A percentile compares a stretch with the other conserved stretches of the same genome.
These are phyloP conservation scores for Gaertneriomyces semiglobifer DNA, from an alignment of 192 early-diverging fungal genomes.

Conservation along the genomic window DNA sequence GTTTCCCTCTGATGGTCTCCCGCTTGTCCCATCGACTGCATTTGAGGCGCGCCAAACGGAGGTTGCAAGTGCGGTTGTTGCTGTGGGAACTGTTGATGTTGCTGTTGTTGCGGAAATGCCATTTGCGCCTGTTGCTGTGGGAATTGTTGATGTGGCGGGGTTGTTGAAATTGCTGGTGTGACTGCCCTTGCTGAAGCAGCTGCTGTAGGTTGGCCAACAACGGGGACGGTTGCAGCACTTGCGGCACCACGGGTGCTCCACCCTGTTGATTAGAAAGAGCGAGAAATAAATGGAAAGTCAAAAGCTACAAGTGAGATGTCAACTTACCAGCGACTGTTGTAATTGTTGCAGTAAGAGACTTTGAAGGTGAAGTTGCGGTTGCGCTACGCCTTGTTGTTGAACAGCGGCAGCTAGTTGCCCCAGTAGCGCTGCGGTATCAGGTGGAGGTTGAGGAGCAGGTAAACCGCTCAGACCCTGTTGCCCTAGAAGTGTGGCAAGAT, in stretches of 20 bases:
- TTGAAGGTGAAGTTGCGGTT: too few species aligned
- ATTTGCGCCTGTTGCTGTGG: neutral
- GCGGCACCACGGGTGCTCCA: neutral
- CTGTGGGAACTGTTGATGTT: neutral
- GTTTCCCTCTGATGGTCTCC: neutral
- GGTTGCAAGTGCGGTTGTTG: conserved; percentile 6
- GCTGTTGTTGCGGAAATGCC: neutral
- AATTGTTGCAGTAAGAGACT: too few species aligned
- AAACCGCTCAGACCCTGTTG: neutral
- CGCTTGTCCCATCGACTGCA: neutral
- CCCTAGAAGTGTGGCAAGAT: neutral
- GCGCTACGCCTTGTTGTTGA: too few species aligned
- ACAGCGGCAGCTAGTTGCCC: too few species aligned
- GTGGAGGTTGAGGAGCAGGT: neutral
- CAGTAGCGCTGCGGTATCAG: neutral
- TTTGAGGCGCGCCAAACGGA: neutral
- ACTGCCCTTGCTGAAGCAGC: neutral
- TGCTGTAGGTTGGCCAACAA: too few species aligned
- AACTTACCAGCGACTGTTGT: too few species aligned
- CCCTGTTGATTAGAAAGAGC: neutral
- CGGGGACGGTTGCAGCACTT: too few species aligned
- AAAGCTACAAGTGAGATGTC: too few species aligned
- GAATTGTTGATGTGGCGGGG: neutral
- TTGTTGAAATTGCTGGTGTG: neutral
- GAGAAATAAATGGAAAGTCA: neutral